Evolutionary conservation across 2,329 filamentous ascomycete genomes (phyloP), one percentile per base, ranked within the genome.

Genomic region (Sporothrix brasiliensis): DNA sequence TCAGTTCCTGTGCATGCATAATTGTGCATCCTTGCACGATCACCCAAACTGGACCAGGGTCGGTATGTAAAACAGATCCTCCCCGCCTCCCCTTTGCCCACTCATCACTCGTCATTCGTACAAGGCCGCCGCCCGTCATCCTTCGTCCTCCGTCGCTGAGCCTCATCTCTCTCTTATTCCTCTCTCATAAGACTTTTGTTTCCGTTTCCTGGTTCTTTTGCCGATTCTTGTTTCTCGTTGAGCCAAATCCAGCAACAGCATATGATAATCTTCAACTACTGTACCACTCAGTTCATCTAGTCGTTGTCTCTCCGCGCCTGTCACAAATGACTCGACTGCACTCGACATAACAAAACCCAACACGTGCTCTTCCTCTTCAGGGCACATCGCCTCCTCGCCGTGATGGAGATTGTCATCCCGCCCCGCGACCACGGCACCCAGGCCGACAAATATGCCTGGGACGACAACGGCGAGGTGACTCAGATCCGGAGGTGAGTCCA

Each of bases 371-470:
- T 39, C 63, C 27, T 16, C 19, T 11, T 3, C 47, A n/a, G 24
- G 50, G 58, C 58, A 24, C 56, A 5, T 47, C 24, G 7, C 6
- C 34, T 24, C n/a, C 24, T 41, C 13, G 3, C 9, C 24, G 34
- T n/a, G 21, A 78, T 77, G 77, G 77, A 78, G 72, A 74, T 74
- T 66, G 74, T 75, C 67, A 76, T 76, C 70, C 76, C 76, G 34
- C 75, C 76, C 4, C 71, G 76, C 61, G 75, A 75, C 69, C 75
- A 77, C 71, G 75, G 74, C n/a, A 69, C 71, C 50, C 73, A 73
- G 24, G 74, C 75, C 34, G 76, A 74, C 68, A 73, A 74, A 61
- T 76, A 76, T 49, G 74, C 72, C 5, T 78, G 75, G 76, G 76
- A 77, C 65, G 76, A 76, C 67, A 74, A 76, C 50, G 76, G 76